Conservation (phyloP, 371 early-diverging fungal species). For the Conidiobolus incongruus region DNA sequence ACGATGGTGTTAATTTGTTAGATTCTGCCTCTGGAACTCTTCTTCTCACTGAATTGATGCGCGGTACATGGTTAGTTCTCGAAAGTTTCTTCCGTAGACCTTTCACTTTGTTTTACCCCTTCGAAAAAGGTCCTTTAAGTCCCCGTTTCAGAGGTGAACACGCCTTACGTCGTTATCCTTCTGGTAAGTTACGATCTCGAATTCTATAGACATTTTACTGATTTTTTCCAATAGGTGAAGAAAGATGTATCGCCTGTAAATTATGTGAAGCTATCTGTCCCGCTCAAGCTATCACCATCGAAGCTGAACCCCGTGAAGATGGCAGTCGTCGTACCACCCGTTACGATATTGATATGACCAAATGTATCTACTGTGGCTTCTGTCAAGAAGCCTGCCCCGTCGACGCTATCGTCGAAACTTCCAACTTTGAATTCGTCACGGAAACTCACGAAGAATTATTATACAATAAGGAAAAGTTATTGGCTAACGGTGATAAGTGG, state of each 20-base stretch:
- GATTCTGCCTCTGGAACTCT: conserved; percentile 64
- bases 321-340: conserved; percentile 88
- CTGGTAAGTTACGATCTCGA: conserved; percentile 24
- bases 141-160: conserved; percentile 96
- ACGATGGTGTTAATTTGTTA: conserved; percentile 14
- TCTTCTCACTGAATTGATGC: conserved; percentile 73
- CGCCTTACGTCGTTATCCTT: conserved; percentile 85
- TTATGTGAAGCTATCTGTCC: conserved; percentile 96
- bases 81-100: conserved; percentile 90
- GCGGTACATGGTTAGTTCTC: conserved; percentile 80
- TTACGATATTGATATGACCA: conserved; percentile 98
- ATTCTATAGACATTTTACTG: no score
- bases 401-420: conserved; percentile 95
- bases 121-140: conserved; percentile 82
- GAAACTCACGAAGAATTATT: conserved; percentile 91
- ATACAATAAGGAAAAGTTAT: conserved; percentile 94
- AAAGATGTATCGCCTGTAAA: conserved; percentile 96
- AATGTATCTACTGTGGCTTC: conserved; percentile 92
- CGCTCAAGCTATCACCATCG: conserved; percentile 97
- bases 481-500: conserved; percentile 97
- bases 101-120: conserved; percentile 90
- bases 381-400: conserved; percentile 90
- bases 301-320: conserved; percentile 91
- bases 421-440: conserved; percentile 91
- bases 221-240: no score